A percentile compares a stretch with the other conserved stretches of the same genome.
Evolutionary conservation across 805 yeast genomes (phyloP).

Genomic region (Alloascoidea hylecoeti): DNA sequence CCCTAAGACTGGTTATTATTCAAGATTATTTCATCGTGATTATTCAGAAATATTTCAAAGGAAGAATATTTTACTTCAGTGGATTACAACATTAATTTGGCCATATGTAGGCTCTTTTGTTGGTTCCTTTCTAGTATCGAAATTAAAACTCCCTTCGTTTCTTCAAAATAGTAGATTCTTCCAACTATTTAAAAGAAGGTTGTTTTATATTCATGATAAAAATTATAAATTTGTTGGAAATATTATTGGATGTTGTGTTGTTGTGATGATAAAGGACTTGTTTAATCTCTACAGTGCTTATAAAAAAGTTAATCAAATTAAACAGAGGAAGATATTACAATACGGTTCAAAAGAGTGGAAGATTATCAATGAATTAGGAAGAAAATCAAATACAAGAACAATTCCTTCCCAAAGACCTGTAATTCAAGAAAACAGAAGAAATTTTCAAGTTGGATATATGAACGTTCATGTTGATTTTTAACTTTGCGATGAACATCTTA

Average conservation of each 20-base stretch:
- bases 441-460: background rate
- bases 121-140: background rate
- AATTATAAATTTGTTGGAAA: background rate
- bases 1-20: background rate
- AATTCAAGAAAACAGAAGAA: background rate
- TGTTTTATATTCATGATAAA: background rate
- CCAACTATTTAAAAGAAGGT: background rate
- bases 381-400: background rate
- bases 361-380: background rate
- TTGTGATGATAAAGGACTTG: background rate
- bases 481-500: too few species aligned
- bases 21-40: background rate
- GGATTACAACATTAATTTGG: background rate
- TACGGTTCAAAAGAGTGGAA: background rate
- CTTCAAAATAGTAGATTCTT: background rate
- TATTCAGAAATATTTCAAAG: background rate
- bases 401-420: too few species aligned
- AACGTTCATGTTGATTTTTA: background rate
- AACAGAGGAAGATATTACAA: background rate
- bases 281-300: constrained; percentile 1
- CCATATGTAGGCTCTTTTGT: background rate
- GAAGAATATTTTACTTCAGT: background rate
- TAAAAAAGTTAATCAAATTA: background rate
- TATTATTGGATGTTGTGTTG: background rate
- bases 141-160: background rate